These are phyloP conservation scores for Lichenothelia convexa DNA, from an alignment of 495 filamentous ascomycete genomes.

Conservation along the genomic window DNA sequence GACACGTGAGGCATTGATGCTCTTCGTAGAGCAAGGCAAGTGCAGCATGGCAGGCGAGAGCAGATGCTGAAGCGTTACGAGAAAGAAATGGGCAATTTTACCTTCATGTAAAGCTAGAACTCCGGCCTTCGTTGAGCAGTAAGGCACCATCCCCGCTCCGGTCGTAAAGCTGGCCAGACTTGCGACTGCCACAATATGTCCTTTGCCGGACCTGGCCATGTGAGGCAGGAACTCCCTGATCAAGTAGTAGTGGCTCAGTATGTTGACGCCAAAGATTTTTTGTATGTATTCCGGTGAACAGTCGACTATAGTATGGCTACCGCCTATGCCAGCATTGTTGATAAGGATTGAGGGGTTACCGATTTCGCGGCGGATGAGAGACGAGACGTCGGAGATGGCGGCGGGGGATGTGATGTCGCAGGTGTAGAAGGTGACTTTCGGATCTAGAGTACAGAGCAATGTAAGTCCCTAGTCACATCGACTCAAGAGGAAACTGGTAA, in stretches of 20 bases:
- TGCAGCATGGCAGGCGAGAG: too few species aligned
- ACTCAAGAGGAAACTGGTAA: too few species aligned
- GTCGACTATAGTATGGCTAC: slow-evolving; percentile 41
- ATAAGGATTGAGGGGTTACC: slow-evolving; percentile 53
- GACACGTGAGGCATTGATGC: background rate
- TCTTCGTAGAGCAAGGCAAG: background rate
- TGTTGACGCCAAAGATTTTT: slow-evolving; percentile 57
- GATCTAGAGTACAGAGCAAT: slow-evolving; percentile 15
- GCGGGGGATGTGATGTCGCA: slow-evolving; percentile 42
- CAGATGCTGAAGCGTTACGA: too few species aligned
- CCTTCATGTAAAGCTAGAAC: slow-evolving; percentile 53
- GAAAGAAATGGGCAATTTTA: too few species aligned
- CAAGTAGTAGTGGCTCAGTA: slow-evolving; percentile 47
- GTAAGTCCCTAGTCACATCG: too few species aligned
- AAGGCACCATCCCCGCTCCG: slow-evolving; percentile 49
- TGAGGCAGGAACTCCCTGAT: slow-evolving; percentile 46
- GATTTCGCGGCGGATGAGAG: slow-evolving; percentile 31
- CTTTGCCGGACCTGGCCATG: slow-evolving; percentile 46
- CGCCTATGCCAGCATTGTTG: slow-evolving; percentile 55
- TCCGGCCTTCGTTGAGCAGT: slow-evolving; percentile 49
- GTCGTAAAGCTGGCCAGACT: slow-evolving; percentile 39
- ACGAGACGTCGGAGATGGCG: slow-evolving; percentile 28
- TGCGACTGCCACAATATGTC: slow-evolving; percentile 60
- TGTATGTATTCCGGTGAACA: slow-evolving; percentile 35
- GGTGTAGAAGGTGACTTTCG: slow-evolving; percentile 39